Percentiles rank a stretch among this genome's conserved stretches.
These are phyloP conservation scores for Candida andamanensis DNA, from an alignment of 805 yeast species.

Conservation along the genomic window DNA sequence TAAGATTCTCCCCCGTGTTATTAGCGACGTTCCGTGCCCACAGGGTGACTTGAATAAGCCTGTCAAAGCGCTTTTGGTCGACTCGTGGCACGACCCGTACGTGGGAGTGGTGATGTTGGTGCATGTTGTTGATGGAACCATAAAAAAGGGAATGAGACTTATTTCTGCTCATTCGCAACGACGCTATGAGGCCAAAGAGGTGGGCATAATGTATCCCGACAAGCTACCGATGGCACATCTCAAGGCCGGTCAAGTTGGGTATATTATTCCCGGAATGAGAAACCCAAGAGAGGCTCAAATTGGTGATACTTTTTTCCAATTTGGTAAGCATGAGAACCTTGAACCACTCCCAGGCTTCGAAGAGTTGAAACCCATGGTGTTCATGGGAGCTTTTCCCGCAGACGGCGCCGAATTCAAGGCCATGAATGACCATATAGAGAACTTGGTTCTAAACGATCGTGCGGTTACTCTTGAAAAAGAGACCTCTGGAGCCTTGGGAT, in stretches of 20 bases:
- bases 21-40: conserved; percentile 80
- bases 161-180: conserved; percentile 71
- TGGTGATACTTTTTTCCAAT: conserved; percentile 82
- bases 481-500: conserved; percentile 90
- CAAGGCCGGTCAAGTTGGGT: conserved; percentile 91
- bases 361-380: conserved; percentile 97
- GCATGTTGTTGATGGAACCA: conserved; percentile 75
- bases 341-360: conserved; percentile 92
- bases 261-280: conserved; percentile 92
- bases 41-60: conserved; percentile 50
- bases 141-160: conserved; percentile 70
- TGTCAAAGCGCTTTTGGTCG: conserved; percentile 77
- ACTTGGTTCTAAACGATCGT: conserved; percentile 84
- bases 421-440: conserved; percentile 85
- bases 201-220: conserved; percentile 95
- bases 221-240: conserved; percentile 58
- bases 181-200: conserved; percentile 83
- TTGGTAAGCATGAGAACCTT: conserved; percentile 49
- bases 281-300: conserved; percentile 78
- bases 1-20: conserved; percentile 71
- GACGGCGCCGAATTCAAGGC: conserved; percentile 87
- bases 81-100: conserved; percentile 94
- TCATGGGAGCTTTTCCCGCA: conserved; percentile 96
- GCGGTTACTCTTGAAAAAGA: conserved; percentile 87
- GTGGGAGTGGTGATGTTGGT: conserved; percentile 86